phyloP scores from a whole-genome alignment of 129 eudicot species.

The Arctium lappa region DNA sequence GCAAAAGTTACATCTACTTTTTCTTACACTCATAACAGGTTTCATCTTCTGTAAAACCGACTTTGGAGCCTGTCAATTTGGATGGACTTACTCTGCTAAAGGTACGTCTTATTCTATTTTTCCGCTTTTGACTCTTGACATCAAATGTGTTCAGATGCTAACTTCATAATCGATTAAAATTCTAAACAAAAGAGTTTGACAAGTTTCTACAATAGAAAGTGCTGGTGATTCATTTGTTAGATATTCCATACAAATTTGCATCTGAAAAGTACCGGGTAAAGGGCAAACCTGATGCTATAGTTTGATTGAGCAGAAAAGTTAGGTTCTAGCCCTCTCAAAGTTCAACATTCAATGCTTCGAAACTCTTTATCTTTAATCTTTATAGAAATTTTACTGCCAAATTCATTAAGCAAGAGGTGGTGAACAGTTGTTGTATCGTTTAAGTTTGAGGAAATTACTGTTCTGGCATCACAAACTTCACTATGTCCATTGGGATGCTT shows the following conservation, averaged over 20 bases:
- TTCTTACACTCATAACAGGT: conserved; percentile 26
- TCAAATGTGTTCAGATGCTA: neutral
- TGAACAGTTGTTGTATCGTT: neutral
- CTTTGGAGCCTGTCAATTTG: conserved; percentile 62
- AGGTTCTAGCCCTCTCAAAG: neutral
- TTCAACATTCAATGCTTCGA: neutral
- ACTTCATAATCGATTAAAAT: neutral
- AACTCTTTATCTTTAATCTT: neutral
- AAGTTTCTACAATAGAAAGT: too few relatives aligned
- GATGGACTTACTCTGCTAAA: conserved; percentile 75
- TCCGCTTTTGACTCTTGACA: neutral
- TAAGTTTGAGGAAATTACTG: neutral
- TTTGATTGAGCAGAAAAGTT: neutral
- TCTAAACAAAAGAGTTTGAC: neutral
- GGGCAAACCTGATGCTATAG: neutral
- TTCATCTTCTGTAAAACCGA: conserved; percentile 47
- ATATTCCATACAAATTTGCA: too few relatives aligned
- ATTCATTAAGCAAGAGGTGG: neutral
- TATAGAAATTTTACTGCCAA: neutral
- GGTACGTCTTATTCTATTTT: conserved; percentile 35
- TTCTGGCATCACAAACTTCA: neutral
- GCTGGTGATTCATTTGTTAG: too few relatives aligned
- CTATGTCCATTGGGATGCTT: neutral
- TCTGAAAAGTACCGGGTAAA: neutral
- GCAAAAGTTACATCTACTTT: neutral